A percentile compares a stretch with the other conserved stretches of the same genome.
These are phyloP conservation scores for Candida silvatica DNA, from an alignment of 805 yeast genomes.

Conservation along the genomic window DNA sequence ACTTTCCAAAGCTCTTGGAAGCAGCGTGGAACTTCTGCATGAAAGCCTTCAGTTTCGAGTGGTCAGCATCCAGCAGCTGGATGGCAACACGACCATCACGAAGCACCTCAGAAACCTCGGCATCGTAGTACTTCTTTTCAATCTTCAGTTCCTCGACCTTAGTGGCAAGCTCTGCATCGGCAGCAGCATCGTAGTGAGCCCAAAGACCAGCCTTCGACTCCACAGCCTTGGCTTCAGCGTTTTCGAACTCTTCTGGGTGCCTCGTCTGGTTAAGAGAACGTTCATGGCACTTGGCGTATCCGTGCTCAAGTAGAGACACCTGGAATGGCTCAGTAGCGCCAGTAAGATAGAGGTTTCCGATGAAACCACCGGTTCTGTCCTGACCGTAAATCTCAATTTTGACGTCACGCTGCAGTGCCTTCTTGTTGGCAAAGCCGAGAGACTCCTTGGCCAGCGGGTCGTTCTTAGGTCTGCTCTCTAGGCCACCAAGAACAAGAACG, in stretches of 20 bases:
- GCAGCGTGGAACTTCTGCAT: slow-evolving; percentile 37
- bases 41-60: slow-evolving; percentile 32
- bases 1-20: slow-evolving; percentile 25
- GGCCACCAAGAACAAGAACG: slow-evolving; percentile 70
- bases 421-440: slow-evolving; percentile 41
- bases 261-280: slow-evolving; percentile 53
- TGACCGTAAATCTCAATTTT: slow-evolving; percentile 57
- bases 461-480: slow-evolving; percentile 33
- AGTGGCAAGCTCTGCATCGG: slow-evolving; percentile 18
- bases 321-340: slow-evolving; percentile 50
- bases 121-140: slow-evolving; percentile 36
- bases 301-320: slow-evolving; percentile 46
- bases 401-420: slow-evolving; percentile 64
- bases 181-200: slow-evolving; percentile 44
- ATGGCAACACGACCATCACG: slow-evolving; percentile 34
- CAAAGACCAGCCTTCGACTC: slow-evolving; percentile 53
- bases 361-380: slow-evolving; percentile 76
- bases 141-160: slow-evolving; percentile 17
- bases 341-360: slow-evolving; percentile 56
- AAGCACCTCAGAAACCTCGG: slow-evolving; percentile 42
- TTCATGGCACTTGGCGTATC: slow-evolving; percentile 58
- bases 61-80: slow-evolving; percentile 33
- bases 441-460: slow-evolving; percentile 39
- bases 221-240: slow-evolving; percentile 59
- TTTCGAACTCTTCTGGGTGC: slow-evolving; percentile 41